Conservation (phyloP, 2,329 filamentous ascomycete genomes). For the Colletotrichum trifolii region DNA sequence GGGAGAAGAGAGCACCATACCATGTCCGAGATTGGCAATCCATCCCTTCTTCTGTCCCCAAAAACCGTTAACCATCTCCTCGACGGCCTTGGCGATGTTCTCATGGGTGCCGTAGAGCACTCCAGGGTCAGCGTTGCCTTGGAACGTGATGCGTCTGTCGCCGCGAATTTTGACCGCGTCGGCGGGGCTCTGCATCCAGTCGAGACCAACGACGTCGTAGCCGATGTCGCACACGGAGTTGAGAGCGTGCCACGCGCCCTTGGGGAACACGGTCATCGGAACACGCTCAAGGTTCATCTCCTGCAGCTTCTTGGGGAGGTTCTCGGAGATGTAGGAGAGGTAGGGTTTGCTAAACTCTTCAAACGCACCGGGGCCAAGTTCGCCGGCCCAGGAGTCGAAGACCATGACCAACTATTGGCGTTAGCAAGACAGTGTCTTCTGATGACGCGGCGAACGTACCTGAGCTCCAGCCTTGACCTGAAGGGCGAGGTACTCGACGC, state of each 20-base stretch:
- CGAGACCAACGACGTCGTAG: slow-evolving; percentile 93
- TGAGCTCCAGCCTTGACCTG: slow-evolving; percentile 95
- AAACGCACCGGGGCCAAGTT: slow-evolving; percentile 87
- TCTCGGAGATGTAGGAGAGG: slow-evolving; percentile 82
- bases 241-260: slow-evolving; percentile 95
- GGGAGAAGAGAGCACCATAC: slow-evolving; percentile 61
- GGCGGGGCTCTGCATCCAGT: slow-evolving; percentile 92
- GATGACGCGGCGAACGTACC: slow-evolving; percentile 54
- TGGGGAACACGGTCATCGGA: slow-evolving; percentile 98
- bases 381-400: slow-evolving; percentile 98
- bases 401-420: slow-evolving; percentile 81
- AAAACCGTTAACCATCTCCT: slow-evolving; percentile 90
- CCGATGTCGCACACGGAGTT: slow-evolving; percentile 88
- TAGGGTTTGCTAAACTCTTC: slow-evolving; percentile 88
- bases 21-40: slow-evolving; percentile 97
- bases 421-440: neutral
- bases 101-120: slow-evolving; percentile 87
- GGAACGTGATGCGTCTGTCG: slow-evolving; percentile 79
- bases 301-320: slow-evolving; percentile 79
- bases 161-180: slow-evolving; percentile 85
- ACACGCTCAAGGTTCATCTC: slow-evolving; percentile 82
- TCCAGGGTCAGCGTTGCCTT: slow-evolving; percentile 96
- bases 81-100: slow-evolving; percentile 83
- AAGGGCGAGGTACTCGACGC: slow-evolving; percentile 91
- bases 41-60: slow-evolving; percentile 87